Conservation (phyloP, 371 early-diverging fungal species). For the Mortierella sp. region DNA sequence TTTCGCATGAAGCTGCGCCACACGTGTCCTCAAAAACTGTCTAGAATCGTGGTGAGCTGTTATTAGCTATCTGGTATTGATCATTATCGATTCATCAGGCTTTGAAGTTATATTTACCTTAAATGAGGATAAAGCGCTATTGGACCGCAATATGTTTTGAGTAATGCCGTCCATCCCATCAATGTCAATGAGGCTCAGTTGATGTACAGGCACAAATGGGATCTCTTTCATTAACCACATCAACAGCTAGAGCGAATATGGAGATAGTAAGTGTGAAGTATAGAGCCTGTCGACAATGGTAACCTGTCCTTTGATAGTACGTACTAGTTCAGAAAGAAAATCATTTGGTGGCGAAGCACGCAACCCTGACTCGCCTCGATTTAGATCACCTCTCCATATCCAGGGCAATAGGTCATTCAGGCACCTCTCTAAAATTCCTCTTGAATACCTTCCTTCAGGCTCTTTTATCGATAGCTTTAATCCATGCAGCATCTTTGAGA, state of each 20-base stretch:
- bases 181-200: not conserved
- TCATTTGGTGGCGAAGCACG: not conserved
- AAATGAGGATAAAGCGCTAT: not conserved
- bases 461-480: not conserved
- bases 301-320: too few relatives aligned
- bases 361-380: not conserved
- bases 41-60: not conserved
- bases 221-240: slow-evolving; percentile 1
- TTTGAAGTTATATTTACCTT: too few relatives aligned
- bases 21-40: not conserved
- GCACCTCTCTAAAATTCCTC: not conserved
- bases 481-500: not conserved
- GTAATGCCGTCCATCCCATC: not conserved
- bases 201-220: not conserved
- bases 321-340: not conserved
- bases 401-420: not conserved
- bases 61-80: not conserved
- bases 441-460: not conserved
- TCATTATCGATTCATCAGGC: not conserved
- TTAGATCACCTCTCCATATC: slow-evolving; percentile 2
- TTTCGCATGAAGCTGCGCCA: not conserved
- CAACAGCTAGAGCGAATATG: not conserved
- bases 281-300: too few relatives aligned
- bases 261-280: not conserved
- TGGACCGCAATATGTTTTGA: not conserved